Percentiles rank a stretch among this genome's conserved stretches.
Evolutionary conservation across 345 rosid species (phyloP).

Genomic region (Toxicodendron radicans): DNA sequence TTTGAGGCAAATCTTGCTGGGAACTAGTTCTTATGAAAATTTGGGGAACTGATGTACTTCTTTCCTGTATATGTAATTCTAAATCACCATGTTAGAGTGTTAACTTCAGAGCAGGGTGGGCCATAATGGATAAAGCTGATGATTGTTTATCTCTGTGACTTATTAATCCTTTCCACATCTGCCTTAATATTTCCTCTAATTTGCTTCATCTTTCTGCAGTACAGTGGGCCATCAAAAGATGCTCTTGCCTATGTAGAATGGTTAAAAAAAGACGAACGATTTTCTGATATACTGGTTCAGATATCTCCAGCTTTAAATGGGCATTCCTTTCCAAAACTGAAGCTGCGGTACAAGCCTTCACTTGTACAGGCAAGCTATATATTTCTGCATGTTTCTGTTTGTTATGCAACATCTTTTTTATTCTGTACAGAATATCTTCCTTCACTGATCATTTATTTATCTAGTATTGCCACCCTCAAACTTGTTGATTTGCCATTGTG

Average conservation of each 20-base stretch:
- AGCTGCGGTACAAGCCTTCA: conserved; percentile 82
- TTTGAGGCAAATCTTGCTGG: no score
- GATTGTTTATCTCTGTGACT: not conserved
- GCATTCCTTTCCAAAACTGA: conserved; percentile 86
- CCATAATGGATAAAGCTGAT: not conserved
- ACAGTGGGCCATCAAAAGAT: conserved; percentile 82
- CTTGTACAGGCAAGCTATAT: conserved; percentile 74
- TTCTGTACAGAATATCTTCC: not conserved
- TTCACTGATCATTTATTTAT: not conserved
- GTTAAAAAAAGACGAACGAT: conserved; percentile 63
- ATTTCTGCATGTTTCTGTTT: conserved; percentile 7
- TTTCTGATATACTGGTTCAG: conserved; percentile 80
- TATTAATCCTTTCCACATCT: not conserved
- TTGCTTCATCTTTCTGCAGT: conserved; percentile 52
- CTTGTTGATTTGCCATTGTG: not conserved
- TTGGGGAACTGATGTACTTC: not conserved
- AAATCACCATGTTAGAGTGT: not conserved
- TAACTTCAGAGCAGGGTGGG: not conserved
- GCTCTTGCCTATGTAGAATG: conserved; percentile 80
- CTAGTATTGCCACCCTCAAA: not conserved
- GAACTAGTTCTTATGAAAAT: not conserved
- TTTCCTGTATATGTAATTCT: not conserved
- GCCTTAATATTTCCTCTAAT: conserved; percentile 8
- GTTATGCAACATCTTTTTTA: not conserved
- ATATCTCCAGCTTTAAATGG: conserved; percentile 71